Percentiles rank a stretch among this genome's conserved stretches.
phyloP scores from a whole-genome alignment of 345 rosid species.

The Microcos paniculata region DNA sequence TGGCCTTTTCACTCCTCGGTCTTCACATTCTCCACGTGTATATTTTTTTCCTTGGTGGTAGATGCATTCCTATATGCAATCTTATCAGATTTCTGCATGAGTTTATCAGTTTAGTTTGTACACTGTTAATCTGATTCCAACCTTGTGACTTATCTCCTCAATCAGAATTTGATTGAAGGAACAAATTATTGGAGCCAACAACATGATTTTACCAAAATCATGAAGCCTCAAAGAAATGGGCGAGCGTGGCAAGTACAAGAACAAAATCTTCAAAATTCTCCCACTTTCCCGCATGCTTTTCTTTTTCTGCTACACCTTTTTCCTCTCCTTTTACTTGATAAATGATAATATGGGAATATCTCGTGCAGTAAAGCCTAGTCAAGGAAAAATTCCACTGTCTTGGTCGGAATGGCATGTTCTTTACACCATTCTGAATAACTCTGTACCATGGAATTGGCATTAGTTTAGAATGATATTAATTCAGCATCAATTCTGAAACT shows the following conservation, averaged over 20 bases:
- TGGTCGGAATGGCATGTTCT: not conserved
- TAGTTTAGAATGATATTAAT: not conserved
- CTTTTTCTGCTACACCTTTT: not conserved
- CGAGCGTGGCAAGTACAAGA: not conserved
- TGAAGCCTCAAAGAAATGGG: not conserved
- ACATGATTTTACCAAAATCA: not conserved
- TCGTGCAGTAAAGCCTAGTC: not conserved
- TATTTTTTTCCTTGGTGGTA: not conserved
- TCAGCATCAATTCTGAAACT: not conserved
- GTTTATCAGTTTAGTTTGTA: not conserved
- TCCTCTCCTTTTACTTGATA: not conserved
- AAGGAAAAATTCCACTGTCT: not conserved
- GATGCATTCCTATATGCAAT: not conserved
- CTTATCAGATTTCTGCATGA: not conserved
- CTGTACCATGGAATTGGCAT: not conserved
- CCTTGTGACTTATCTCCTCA: not conserved
- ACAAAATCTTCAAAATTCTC: conserved; percentile 8
- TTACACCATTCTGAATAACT: not conserved
- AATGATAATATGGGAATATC: not conserved
- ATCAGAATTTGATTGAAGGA: not conserved
- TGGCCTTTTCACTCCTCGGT: not conserved
- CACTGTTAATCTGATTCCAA: not conserved
- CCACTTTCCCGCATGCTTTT: not conserved
- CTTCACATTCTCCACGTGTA: not conserved
- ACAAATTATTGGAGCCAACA: not conserved